Evolutionary conservation across 257 asterid genomes (phyloP).

Genomic region (Jasminum sambac): DNA sequence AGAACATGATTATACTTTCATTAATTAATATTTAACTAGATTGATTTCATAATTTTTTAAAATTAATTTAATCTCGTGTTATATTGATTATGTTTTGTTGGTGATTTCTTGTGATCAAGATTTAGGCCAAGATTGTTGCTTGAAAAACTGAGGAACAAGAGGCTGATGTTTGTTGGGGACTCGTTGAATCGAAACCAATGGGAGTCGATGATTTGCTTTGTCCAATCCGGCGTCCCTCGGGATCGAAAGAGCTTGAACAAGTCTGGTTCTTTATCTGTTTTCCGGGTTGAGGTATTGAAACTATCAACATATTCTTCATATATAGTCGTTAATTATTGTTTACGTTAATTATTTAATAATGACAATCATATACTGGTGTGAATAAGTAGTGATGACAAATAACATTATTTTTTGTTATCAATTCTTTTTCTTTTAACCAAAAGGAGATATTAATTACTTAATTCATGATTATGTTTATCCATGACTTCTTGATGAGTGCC

Average conservation of each 20-base stretch:
- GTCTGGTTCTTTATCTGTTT: slow-evolving; percentile 68
- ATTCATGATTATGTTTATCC: background rate
- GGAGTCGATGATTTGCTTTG: slow-evolving; percentile 92
- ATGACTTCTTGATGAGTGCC: background rate
- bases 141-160: slow-evolving; percentile 79
- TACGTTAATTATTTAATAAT: background rate
- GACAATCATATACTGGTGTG: no score
- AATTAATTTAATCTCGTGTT: background rate
- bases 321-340: slow-evolving; percentile 12
- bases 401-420: no score
- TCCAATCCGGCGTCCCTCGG: slow-evolving; percentile 54
- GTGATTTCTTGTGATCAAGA: slow-evolving; percentile 27
- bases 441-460: background rate
- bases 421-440: background rate
- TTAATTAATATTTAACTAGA: no score
- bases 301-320: background rate
- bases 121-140: slow-evolving; percentile 63
- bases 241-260: slow-evolving; percentile 63
- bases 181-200: slow-evolving; percentile 85
- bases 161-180: slow-evolving; percentile 90
- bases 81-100: no score
- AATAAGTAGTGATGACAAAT: no score
- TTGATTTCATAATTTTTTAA: background rate
- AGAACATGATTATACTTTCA: slow-evolving; percentile 6
- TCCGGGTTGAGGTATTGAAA: slow-evolving; percentile 60